A percentile compares a stretch with the other conserved stretches of the same genome.
phyloP scores from a whole-genome alignment of 2,329 filamentous ascomycete genomes.

The Fusarium pilosicola region DNA sequence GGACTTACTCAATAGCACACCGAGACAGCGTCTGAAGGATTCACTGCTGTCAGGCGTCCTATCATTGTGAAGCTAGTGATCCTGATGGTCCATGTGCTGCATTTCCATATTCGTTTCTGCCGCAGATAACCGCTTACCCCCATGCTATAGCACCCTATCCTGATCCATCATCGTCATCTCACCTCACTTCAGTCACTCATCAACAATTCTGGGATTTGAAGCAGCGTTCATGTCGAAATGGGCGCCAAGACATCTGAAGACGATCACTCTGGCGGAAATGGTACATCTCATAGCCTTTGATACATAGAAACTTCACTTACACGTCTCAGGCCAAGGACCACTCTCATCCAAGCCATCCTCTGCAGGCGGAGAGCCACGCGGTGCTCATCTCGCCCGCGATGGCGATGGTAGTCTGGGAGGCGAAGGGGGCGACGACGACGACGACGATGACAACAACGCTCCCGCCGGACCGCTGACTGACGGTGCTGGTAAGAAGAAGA shows the following conservation, averaged over 20 bases:
- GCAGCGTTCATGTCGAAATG: slow-evolving; percentile 49
- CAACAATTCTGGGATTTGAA: slow-evolving; percentile 8
- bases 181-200: neutral
- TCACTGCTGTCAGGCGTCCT: neutral
- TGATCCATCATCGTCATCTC: slow-evolving; percentile 8
- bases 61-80: neutral
- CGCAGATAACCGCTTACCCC: slow-evolving; percentile 15
- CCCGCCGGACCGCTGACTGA: slow-evolving; percentile 35
- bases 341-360: slow-evolving; percentile 28
- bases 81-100: neutral
- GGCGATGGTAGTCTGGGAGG: slow-evolving; percentile 54
- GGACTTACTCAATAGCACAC: neutral
- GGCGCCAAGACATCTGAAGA: slow-evolving; percentile 54
- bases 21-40: neutral
- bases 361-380: slow-evolving; percentile 54
- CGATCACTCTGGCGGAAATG: slow-evolving; percentile 46
- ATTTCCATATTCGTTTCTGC: slow-evolving; percentile 19
- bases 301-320: slow-evolving; percentile 5
- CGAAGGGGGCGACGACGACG: slow-evolving; percentile 45
- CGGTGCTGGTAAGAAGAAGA: slow-evolving; percentile 39
- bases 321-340: slow-evolving; percentile 26
- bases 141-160: neutral
- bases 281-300: slow-evolving; percentile 35
- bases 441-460: slow-evolving; percentile 42
- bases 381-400: slow-evolving; percentile 53